Evolutionary conservation across 1,284 basidiomycete species (phyloP), one percentile per base, ranked within the genome.

Genomic region (Schizophyllum amplum): DNA sequence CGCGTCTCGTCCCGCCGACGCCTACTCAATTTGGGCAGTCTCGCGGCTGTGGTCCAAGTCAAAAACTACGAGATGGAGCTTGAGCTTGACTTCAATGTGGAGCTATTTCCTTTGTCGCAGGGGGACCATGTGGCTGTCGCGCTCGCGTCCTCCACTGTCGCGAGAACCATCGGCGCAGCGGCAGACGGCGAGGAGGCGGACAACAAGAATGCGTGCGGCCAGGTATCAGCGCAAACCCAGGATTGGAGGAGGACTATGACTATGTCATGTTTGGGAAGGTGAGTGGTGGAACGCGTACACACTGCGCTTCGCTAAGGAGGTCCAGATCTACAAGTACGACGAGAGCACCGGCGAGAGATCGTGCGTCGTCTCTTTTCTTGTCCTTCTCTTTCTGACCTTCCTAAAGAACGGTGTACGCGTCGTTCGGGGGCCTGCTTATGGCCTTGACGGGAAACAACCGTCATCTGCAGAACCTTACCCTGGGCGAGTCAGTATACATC

Each of bases 211-310:
- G 82, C 91, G 53, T 94, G 94, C 92, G 94, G 70, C 90, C 93
- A 68, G 89, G 93, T 73, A 83, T 91, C 55, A 92, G 91, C 71
- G 89, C 92, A 4, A 80, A 84, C 63, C 78, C 87, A 67, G 95
- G 95, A 0, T 71, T 99, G 26, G 95, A 98, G 61, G 92, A 94
- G 60, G 95, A 98, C 64, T 99, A 94, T 67, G 96, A 98, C 69
- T 99, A 99, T 76, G 96, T 99, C 62, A 98, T 98, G 95, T 94
- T 93, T 69, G 96, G 96, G 50, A 98, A 97, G 84, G 92, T 94
- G 64, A 64, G 84, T 59, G 21, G 21, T 47, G 23, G 17, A 49
- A 24, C 52, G 7, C 57, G 23, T 17, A 5, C 55, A 54, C 53
- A 25, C 49, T 48, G 22, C 42, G n/a, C 6, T 47, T 26, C 23